Evolutionary conservation across 768 basidiomycete species (phyloP).

Genomic region (Auricularia cornea): DNA sequence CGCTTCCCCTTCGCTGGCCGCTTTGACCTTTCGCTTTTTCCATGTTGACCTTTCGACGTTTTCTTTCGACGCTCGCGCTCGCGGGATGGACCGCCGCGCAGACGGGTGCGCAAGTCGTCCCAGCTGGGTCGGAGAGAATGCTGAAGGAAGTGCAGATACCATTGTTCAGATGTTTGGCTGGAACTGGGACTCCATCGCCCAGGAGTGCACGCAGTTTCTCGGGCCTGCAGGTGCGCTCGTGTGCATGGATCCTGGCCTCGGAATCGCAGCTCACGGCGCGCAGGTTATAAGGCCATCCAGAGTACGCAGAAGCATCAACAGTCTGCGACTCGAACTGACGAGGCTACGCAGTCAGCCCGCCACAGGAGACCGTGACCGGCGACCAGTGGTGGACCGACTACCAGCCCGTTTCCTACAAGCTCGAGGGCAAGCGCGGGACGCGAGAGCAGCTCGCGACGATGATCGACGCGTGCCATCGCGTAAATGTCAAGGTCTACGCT

Average conservation of each 20-base stretch:
- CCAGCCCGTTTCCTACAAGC: slow-evolving; percentile 55
- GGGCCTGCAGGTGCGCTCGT: slow-evolving; percentile 43
- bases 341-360: slow-evolving; percentile 32
- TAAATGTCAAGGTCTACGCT: slow-evolving; percentile 49
- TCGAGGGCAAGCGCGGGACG: slow-evolving; percentile 58
- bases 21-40: too few relatives aligned
- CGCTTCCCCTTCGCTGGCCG: too few relatives aligned
- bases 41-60: too few relatives aligned
- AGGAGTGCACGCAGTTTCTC: slow-evolving; percentile 56
- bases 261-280: too few relatives aligned
- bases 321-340: neutral
- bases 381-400: slow-evolving; percentile 70
- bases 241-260: too few relatives aligned
- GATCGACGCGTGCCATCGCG: slow-evolving; percentile 42
- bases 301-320: too few relatives aligned
- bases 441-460: slow-evolving; percentile 40
- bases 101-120: neutral
- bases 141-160: slow-evolving; percentile 40
- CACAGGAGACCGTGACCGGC: slow-evolving; percentile 44
- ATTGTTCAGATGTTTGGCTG: slow-evolving; percentile 69
- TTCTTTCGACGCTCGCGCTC: neutral
- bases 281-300: slow-evolving; percentile 56
- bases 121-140: too few relatives aligned
- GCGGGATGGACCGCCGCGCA: neutral
- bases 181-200: slow-evolving; percentile 44